These are phyloP conservation scores for Boletus edulis DNA, from an alignment of 768 basidiomycete species.

Conservation along the genomic window DNA sequence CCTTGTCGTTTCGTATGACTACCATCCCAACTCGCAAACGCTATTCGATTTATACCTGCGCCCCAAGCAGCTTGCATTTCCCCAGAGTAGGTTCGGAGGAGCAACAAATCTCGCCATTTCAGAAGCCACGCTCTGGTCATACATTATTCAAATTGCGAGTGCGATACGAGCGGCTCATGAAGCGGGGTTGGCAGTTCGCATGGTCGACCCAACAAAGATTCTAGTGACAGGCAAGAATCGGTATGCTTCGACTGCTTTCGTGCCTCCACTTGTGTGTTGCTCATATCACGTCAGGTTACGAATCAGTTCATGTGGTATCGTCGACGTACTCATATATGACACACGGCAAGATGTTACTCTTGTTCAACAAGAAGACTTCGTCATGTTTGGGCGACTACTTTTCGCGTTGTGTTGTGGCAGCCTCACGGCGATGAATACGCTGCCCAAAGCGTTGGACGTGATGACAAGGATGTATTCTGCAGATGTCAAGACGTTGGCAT, in stretches of 20 bases:
- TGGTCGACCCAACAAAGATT: constrained; percentile 85
- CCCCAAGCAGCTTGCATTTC: constrained; percentile 41
- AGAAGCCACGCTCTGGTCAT: constrained; percentile 89
- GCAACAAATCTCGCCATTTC: constrained; percentile 40
- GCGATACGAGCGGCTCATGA: constrained; percentile 88
- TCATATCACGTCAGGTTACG: constrained; percentile 53
- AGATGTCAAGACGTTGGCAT: constrained; percentile 77
- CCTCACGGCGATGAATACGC: constrained; percentile 50
- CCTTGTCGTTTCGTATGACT: constrained; percentile 88
- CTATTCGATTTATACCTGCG: constrained; percentile 78
- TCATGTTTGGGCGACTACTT: constrained; percentile 82
- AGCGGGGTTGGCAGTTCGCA: constrained; percentile 72
- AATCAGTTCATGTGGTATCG: constrained; percentile 82
- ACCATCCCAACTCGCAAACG: constrained; percentile 80
- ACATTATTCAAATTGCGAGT: constrained; percentile 84
- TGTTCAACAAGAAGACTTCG: constrained; percentile 86
- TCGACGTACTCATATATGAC: constrained; percentile 83
- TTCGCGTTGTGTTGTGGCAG: constrained; percentile 77
- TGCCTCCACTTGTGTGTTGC: background rate
- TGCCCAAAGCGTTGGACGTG: constrained; percentile 73
- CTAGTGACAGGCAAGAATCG: constrained; percentile 88
- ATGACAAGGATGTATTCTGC: constrained; percentile 72
- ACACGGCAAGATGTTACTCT: constrained; percentile 54
- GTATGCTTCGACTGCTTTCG: constrained; percentile 32
- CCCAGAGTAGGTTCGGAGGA: constrained; percentile 37